Percentiles rank a stretch among this genome's conserved stretches.
Conservation (phyloP, 164 flowering plant genomes). For the Vitis vinifera region DNA sequence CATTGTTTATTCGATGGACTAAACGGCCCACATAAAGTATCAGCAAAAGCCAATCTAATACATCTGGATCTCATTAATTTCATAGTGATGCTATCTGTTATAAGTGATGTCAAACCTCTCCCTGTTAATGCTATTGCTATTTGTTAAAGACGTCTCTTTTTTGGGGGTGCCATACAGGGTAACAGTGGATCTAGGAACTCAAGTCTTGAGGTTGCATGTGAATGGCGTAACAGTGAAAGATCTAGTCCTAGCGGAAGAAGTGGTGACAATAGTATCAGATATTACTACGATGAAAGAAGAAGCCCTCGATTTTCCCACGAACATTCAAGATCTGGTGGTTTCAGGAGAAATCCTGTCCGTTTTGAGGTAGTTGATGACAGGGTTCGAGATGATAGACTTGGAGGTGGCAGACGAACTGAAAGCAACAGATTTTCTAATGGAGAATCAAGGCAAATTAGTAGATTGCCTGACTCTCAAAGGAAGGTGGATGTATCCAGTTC, state of each 20-base stretch:
- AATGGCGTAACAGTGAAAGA: conserved; percentile 19
- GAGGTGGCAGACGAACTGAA: conserved; percentile 27
- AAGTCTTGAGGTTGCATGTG: conserved; percentile 16
- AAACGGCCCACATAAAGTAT: neutral
- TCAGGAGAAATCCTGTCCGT: conserved; percentile 30
- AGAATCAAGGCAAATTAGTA: conserved; percentile 19
- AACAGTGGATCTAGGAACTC: conserved; percentile 7
- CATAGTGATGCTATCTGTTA: neutral
- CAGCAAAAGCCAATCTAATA: neutral
- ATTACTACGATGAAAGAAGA: conserved; percentile 35
- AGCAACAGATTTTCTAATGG: conserved; percentile 15
- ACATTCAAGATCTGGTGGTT: conserved; percentile 31
- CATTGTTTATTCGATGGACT: neutral
- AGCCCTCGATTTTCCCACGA: conserved; percentile 37
- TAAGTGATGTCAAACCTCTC: neutral
- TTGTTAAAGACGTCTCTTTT: neutral
- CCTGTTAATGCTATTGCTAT: neutral
- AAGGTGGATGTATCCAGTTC: conserved; percentile 15
- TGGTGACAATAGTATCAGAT: conserved; percentile 13
- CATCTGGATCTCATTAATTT: neutral
- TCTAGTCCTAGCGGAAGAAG: conserved; percentile 21
- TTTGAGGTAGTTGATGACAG: conserved; percentile 65
- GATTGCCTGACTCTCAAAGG: conserved; percentile 24
- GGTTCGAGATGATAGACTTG: conserved; percentile 33
- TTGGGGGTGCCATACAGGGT: neutral